phyloP scores from a whole-genome alignment of 768 basidiomycete genomes.

The Chalciporus pseudorubinellus region DNA sequence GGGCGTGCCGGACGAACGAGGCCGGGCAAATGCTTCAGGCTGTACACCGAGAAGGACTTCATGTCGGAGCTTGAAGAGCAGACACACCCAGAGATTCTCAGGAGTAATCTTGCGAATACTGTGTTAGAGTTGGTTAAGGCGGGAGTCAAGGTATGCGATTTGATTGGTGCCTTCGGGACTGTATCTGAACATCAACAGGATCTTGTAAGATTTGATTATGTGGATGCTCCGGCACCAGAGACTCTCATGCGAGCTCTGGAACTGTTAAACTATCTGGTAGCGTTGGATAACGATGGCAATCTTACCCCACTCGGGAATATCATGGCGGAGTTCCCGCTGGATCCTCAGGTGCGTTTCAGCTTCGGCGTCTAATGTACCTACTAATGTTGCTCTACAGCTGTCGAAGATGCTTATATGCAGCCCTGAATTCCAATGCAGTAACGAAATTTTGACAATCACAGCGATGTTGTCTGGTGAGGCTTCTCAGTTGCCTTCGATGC shows the following conservation, averaged over 20 bases:
- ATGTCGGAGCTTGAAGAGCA: constrained; percentile 95
- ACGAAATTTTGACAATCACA: constrained; percentile 92
- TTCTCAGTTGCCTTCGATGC: background rate
- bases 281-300: constrained; percentile 92
- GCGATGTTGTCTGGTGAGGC: constrained; percentile 89
- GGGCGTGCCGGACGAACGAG: constrained; percentile 95
- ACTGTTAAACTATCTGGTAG: constrained; percentile 86
- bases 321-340: constrained; percentile 99
- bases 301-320: constrained; percentile 81
- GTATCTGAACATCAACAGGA: constrained; percentile 41
- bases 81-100: constrained; percentile 93
- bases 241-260: constrained; percentile 97
- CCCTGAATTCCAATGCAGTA: constrained; percentile 94
- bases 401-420: constrained; percentile 93
- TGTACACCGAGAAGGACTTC: constrained; percentile 98
- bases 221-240: constrained; percentile 93
- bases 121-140: constrained; percentile 93
- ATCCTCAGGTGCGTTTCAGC: constrained; percentile 70
- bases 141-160: constrained; percentile 67
- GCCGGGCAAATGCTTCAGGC: constrained; percentile 94
- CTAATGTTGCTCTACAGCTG: constrained; percentile 39
- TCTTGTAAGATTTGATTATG: constrained; percentile 83
- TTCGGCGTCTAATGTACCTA: background rate
- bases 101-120: constrained; percentile 90
- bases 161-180: background rate